phyloP scores from a whole-genome alignment of 495 filamentous ascomycete genomes.

The Pseudomonodictys pantanalensis region DNA sequence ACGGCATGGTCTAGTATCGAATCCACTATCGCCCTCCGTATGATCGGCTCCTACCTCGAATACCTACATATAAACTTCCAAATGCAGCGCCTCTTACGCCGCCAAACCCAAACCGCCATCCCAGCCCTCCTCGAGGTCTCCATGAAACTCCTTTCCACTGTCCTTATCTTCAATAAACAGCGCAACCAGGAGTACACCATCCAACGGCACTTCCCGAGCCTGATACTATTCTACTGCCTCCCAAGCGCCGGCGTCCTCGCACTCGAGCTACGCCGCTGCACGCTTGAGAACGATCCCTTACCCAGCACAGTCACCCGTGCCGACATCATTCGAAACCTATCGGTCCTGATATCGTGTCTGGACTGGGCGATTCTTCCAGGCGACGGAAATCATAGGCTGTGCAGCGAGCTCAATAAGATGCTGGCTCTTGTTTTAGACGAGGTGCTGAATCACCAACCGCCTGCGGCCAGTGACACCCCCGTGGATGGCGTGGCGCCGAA shows the following conservation, averaged over 20 bases:
- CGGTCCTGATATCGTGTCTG: constrained; percentile 26
- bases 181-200: constrained; percentile 19
- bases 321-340: constrained; percentile 28
- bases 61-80: constrained; percentile 26
- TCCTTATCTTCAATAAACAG: constrained; percentile 29
- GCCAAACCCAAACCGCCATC: constrained; percentile 17
- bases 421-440: constrained; percentile 27
- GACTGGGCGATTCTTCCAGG: constrained; percentile 25
- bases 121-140: constrained; percentile 26
- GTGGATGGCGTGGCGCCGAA: neutral
- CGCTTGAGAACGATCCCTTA: constrained; percentile 24
- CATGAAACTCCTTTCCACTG: constrained; percentile 22
- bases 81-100: constrained; percentile 21
- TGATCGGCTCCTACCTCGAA: constrained; percentile 27
- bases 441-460: constrained; percentile 27
- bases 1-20: constrained; percentile 10
- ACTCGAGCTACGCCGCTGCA: constrained; percentile 27
- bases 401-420: constrained; percentile 31
- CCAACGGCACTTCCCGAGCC: constrained; percentile 19
- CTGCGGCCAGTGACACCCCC: constrained; percentile 5
- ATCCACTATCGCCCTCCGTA: constrained; percentile 12
- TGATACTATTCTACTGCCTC: constrained; percentile 28
- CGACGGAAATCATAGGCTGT: constrained; percentile 30
- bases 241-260: constrained; percentile 29
- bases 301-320: constrained; percentile 23